Evolutionary conservation across 192 early-diverging fungal genomes (phyloP).

Genomic region (Backusella tuberculispora): DNA sequence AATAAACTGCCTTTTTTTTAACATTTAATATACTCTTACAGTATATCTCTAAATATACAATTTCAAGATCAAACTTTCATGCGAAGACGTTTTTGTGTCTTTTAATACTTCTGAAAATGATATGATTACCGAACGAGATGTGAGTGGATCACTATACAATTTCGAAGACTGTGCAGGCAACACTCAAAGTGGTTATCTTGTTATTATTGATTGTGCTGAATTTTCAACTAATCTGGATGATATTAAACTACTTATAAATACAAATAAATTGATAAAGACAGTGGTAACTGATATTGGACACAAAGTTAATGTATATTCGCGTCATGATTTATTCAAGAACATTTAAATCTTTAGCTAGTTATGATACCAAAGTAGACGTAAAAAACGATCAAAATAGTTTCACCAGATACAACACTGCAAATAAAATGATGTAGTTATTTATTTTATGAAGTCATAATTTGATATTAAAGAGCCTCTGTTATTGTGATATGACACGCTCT

Average conservation of each 20-base stretch:
- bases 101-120: constrained; percentile 30
- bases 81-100: constrained; percentile 37
- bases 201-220: constrained; percentile 28
- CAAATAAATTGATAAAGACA: constrained; percentile 27
- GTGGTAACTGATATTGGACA: constrained; percentile 29
- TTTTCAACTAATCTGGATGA: constrained; percentile 28
- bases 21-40: too few relatives aligned
- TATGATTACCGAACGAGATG: constrained; percentile 29
- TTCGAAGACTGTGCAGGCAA: constrained; percentile 33
- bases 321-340: constrained; percentile 25
- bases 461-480: too few relatives aligned
- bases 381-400: too few relatives aligned
- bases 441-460: too few relatives aligned
- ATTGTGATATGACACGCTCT: too few relatives aligned
- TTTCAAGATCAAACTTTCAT: constrained; percentile 35
- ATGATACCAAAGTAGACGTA: constrained; percentile 9
- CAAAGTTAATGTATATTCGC: constrained; percentile 29
- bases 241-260: constrained; percentile 26
- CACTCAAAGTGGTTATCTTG: constrained; percentile 30
- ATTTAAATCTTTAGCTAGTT: constrained; percentile 22
- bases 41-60: constrained; percentile 37
- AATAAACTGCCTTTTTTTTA: too few relatives aligned
- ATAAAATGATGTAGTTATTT: too few relatives aligned
- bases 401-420: too few relatives aligned
- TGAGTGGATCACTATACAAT: constrained; percentile 20